These are phyloP conservation scores for Bruguiera hainesii DNA, from an alignment of 441 rosid genomes.

Conservation along the genomic window DNA sequence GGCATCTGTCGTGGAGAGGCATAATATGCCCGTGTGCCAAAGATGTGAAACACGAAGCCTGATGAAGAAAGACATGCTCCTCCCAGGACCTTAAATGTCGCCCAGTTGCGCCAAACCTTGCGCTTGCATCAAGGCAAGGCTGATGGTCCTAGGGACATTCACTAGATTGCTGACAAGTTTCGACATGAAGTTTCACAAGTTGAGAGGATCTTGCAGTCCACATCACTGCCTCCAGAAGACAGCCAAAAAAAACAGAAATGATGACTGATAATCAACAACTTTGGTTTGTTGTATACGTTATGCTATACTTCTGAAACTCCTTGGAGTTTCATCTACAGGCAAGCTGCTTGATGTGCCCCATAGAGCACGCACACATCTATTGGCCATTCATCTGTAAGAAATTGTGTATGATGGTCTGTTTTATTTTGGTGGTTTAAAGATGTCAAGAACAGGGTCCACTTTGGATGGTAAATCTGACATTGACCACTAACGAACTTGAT, in stretches of 20 bases:
- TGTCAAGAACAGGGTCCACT: no score
- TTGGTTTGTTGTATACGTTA: slow-evolving; percentile 4
- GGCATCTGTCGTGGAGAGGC: slow-evolving; percentile 63
- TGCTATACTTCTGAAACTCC: not conserved
- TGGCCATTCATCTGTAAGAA: no score
- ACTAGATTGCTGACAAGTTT: slow-evolving; percentile 63
- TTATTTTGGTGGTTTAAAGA: no score
- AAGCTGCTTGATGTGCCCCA: no score
- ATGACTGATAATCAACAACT: slow-evolving; percentile 12
- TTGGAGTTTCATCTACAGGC: no score
- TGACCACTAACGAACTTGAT: no score
- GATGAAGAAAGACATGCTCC: slow-evolving; percentile 64
- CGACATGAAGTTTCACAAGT: slow-evolving; percentile 53
- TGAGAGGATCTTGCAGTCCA: slow-evolving; percentile 47
- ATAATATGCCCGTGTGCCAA: slow-evolving; percentile 63
- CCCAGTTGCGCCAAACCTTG: slow-evolving; percentile 72
- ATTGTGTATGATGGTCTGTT: no score
- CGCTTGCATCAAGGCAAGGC: slow-evolving; percentile 77
- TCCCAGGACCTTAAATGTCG: slow-evolving; percentile 72
- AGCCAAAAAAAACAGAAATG: slow-evolving; percentile 34
- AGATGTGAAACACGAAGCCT: slow-evolving; percentile 60
- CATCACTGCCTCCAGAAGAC: slow-evolving; percentile 65
- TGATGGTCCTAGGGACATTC: slow-evolving; percentile 57
- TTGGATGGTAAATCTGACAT: no score
- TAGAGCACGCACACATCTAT: no score